phyloP scores from a whole-genome alignment of 2,329 filamentous ascomycete species.

The Penicillium sp. region DNA sequence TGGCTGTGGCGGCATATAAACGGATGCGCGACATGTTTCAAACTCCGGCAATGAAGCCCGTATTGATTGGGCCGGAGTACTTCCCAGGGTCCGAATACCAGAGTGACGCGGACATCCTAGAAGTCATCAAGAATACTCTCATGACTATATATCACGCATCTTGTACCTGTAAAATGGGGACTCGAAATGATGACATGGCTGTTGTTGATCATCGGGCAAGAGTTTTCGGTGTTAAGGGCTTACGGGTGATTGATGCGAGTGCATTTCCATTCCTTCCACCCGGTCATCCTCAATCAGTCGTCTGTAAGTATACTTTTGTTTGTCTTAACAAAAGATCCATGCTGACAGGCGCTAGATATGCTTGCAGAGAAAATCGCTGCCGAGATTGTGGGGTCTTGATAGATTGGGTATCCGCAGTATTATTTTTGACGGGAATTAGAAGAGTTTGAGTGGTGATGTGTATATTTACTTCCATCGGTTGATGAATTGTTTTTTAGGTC shows the following conservation, averaged over 20 bases:
- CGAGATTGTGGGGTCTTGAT: constrained; percentile 24
- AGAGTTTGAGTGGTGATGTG: background rate
- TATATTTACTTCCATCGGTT: background rate
- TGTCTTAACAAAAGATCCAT: background rate
- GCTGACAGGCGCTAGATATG: constrained; percentile 36
- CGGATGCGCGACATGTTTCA: constrained; percentile 47
- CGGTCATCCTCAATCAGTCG: constrained; percentile 48
- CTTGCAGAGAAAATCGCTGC: constrained; percentile 51
- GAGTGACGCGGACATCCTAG: constrained; percentile 51
- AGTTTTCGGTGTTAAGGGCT: constrained; percentile 36
- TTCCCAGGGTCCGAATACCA: constrained; percentile 44
- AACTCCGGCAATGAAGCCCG: constrained; percentile 32
- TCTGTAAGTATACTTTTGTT: constrained; percentile 36
- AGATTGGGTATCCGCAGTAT: background rate
- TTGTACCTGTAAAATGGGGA: constrained; percentile 42
- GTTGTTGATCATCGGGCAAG: constrained; percentile 39
- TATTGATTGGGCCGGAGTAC: constrained; percentile 42
- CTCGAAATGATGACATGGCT: constrained; percentile 31
- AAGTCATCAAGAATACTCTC: constrained; percentile 36
- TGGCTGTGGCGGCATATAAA: constrained; percentile 50
- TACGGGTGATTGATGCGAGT: constrained; percentile 45
- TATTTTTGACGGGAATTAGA: background rate
- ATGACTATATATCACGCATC: constrained; percentile 37
- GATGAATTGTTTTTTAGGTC: background rate
- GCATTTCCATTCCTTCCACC: constrained; percentile 44